Evolutionary conservation across 352 stramenopile genomes (phyloP).

Genomic region (Phytopythium oedochilum): DNA sequence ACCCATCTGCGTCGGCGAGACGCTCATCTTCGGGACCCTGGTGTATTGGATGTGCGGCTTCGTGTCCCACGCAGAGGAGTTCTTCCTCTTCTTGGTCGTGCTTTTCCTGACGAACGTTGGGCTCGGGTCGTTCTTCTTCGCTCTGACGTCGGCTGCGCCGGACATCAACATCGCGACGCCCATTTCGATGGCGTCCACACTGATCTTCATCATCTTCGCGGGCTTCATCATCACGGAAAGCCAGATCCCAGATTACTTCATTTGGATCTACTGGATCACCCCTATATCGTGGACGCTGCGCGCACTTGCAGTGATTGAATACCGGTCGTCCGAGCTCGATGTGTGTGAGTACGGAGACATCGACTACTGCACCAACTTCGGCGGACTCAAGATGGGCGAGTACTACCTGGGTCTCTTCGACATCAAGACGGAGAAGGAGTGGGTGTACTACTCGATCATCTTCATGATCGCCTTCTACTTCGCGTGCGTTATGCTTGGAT

Average conservation of each 20-base stretch:
- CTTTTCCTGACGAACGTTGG: slow-evolving; percentile 33
- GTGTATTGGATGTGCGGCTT: slow-evolving; percentile 79
- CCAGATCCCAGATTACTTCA: slow-evolving; percentile 36
- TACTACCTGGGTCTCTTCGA: slow-evolving; percentile 30
- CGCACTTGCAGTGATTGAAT: slow-evolving; percentile 27
- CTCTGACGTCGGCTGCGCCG: slow-evolving; percentile 17
- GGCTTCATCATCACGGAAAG: slow-evolving; percentile 42
- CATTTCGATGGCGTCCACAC: slow-evolving; percentile 28
- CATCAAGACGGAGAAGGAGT: slow-evolving; percentile 26
- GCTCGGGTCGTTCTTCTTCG: slow-evolving; percentile 27
- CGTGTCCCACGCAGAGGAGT: slow-evolving; percentile 54
- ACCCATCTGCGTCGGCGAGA: slow-evolving; percentile 40
- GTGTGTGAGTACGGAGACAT: slow-evolving; percentile 25
- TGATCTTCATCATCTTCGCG: slow-evolving; percentile 52
- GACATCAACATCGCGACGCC: slow-evolving; percentile 36
- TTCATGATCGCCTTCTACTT: slow-evolving; percentile 26
- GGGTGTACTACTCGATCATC: slow-evolving; percentile 26
- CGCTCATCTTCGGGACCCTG: slow-evolving; percentile 62
- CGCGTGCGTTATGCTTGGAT: slow-evolving; percentile 16
- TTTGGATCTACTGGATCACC: slow-evolving; percentile 60
- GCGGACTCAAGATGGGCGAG: slow-evolving; percentile 22
- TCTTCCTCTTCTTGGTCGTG: slow-evolving; percentile 31
- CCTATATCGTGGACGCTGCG: slow-evolving; percentile 42
- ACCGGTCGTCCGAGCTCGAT: slow-evolving; percentile 17
- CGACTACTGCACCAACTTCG: slow-evolving; percentile 24